Evolutionary conservation across 2,329 filamentous ascomycete genomes (phyloP), one percentile per base, ranked within the genome.

Genomic region (Colletotrichum cordylinicola): DNA sequence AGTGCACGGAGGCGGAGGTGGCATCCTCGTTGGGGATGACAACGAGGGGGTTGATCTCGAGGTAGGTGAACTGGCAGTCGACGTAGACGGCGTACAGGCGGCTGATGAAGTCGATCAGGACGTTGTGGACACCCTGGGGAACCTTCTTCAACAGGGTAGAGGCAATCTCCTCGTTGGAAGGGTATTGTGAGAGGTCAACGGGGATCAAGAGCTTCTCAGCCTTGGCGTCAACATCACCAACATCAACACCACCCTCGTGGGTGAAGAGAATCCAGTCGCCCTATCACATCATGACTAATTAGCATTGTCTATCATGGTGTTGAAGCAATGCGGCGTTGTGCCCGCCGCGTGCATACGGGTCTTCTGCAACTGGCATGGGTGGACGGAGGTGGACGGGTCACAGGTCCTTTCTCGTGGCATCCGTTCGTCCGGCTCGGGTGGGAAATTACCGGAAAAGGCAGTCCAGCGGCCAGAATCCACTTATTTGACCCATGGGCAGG

Each of bases 211-310:
- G 92, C 94, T 98, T 99, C 92, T 98, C 95, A 79, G 97, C 97
- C 91, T 99, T 99, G 79, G 93, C 96, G 83, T 99, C 97, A 80
- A 99, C 97, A 93, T 99, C 97, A 86, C 97, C 97, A 82, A 99
- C 97, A 88, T 99, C 97, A 80, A 99, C 96, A 94, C 97, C 97
- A 91, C 97, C 97, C 89, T 99, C 97, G 89, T 99, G 96, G 83
- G 96, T 98, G 91, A 99, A 99, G 84, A 99, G 95, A 85, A 99
- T 98, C 96, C 96, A 98, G 88, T 99, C 97, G 84, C 97, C 97
- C 97, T 98, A 85, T 61, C 43, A 48, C 6, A 52, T 31, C 72
- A 70, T 70, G 66, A 61, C 27, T 33, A 60, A 61, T 78, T 61
- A 78, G 77, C 69, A 71, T 68, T 60, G 18, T 21, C n/a, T 16